phyloP scores from a whole-genome alignment of 2,329 filamentous ascomycete species.

The Cladophialophora immunda region DNA sequence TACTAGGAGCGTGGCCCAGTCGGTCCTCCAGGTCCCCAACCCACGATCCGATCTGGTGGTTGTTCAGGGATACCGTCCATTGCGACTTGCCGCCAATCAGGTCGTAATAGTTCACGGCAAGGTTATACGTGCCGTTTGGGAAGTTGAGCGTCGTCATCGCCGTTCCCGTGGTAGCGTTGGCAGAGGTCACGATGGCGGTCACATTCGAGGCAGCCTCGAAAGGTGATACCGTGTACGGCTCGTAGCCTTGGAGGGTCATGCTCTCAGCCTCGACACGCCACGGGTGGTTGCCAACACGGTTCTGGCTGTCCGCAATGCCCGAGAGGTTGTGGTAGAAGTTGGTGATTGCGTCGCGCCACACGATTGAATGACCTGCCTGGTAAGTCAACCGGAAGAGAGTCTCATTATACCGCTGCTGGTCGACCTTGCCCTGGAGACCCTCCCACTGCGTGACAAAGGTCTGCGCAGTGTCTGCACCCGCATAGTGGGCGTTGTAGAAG shows the following conservation, averaged over 20 bases:
- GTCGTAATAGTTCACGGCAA: constrained; percentile 74
- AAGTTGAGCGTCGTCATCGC: constrained; percentile 59
- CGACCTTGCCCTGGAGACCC: constrained; percentile 64
- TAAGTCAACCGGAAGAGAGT: constrained; percentile 67
- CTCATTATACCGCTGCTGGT: constrained; percentile 67
- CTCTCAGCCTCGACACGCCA: constrained; percentile 74
- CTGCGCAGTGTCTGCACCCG: constrained; percentile 67
- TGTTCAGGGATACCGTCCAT: constrained; percentile 65
- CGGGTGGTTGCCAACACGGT: constrained; percentile 68
- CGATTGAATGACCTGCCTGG: constrained; percentile 73
- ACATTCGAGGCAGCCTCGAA: constrained; percentile 67
- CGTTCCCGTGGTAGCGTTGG: constrained; percentile 61
- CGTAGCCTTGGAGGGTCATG: constrained; percentile 70
- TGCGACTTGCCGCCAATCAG: constrained; percentile 64
- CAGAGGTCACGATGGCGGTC: constrained; percentile 64
- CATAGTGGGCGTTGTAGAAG: constrained; percentile 71
- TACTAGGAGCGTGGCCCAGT: constrained; percentile 63
- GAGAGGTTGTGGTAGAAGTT: constrained; percentile 71
- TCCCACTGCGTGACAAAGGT: constrained; percentile 64
- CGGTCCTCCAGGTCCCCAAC: constrained; percentile 66
- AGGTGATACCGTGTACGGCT: constrained; percentile 62
- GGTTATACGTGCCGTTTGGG: constrained; percentile 65
- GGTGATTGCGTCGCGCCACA: constrained; percentile 74
- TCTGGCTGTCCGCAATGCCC: constrained; percentile 64
- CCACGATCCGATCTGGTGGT: constrained; percentile 64